Conservation (phyloP, 306 rosid genomes). For the Sicyos edulis region DNA sequence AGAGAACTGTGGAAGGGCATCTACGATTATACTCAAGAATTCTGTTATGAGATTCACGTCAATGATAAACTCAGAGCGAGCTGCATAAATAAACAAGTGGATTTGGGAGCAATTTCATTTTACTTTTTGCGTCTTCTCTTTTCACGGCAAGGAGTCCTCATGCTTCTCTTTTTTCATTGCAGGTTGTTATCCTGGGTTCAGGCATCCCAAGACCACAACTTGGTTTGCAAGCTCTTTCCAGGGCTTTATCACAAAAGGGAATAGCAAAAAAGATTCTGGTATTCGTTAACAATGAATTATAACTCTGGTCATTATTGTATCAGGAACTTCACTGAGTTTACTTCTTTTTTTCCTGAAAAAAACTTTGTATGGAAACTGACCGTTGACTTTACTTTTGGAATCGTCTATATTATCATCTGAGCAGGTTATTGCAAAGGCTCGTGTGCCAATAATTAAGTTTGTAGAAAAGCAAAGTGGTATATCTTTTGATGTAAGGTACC, state of each 20-base stretch:
- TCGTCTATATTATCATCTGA: slow-evolving; percentile 19
- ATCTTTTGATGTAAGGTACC: slow-evolving; percentile 84
- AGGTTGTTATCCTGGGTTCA: slow-evolving; percentile 83
- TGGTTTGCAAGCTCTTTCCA: slow-evolving; percentile 84
- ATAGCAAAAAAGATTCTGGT: slow-evolving; percentile 85
- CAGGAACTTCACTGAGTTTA: neutral
- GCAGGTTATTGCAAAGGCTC: slow-evolving; percentile 94
- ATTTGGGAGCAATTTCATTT: neutral
- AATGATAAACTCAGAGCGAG: neutral
- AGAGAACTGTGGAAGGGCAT: neutral
- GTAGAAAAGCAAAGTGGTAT: slow-evolving; percentile 69
- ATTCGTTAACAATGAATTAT: neutral
- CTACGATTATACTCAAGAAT: neutral
- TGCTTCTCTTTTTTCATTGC: slow-evolving; percentile 7
- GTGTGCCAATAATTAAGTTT: slow-evolving; percentile 90
- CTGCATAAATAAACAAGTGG: neutral
- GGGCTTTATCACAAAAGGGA: slow-evolving; percentile 80
- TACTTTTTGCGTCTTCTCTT: neutral
- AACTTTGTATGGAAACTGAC: neutral
- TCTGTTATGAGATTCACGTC: neutral
- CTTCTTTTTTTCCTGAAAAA: too few species aligned
- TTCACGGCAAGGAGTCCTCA: too few species aligned
- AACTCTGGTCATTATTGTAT: neutral
- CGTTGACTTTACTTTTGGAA: neutral
- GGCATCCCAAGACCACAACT: slow-evolving; percentile 69